Conservation (phyloP, 768 basidiomycete species). For the Suillus subluteus region DNA sequence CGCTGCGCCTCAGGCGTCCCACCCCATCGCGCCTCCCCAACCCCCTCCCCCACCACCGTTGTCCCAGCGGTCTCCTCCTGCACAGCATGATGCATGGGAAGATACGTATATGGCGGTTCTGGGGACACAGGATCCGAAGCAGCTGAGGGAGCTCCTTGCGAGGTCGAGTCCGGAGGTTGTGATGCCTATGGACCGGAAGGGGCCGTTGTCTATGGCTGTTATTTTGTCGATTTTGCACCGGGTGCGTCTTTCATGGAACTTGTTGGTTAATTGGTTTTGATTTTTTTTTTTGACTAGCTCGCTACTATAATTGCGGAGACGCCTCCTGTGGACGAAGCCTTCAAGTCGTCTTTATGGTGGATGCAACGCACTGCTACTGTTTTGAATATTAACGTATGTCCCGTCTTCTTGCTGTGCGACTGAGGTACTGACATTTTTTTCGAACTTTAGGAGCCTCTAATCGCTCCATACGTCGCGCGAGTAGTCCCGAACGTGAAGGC, state of each 20-base stretch:
- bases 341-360: slow-evolving; percentile 88
- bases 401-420: not conserved
- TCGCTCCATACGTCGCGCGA: slow-evolving; percentile 79
- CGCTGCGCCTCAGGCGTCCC: slow-evolving; percentile 82
- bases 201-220: slow-evolving; percentile 82
- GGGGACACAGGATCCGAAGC: slow-evolving; percentile 71
- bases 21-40: slow-evolving; percentile 72
- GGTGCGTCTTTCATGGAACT: slow-evolving; percentile 46
- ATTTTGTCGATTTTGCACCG: slow-evolving; percentile 82
- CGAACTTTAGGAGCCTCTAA: slow-evolving; percentile 66
- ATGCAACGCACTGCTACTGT: slow-evolving; percentile 73
- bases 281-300: slow-evolving; percentile 46
- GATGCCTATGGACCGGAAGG: slow-evolving; percentile 73
- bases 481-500: slow-evolving; percentile 81
- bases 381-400: slow-evolving; percentile 69
- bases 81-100: slow-evolving; percentile 79
- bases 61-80: slow-evolving; percentile 56
- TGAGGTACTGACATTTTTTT: not conserved
- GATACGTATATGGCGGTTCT: slow-evolving; percentile 79
- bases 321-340: slow-evolving; percentile 75
- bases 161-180: slow-evolving; percentile 79
- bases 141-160: slow-evolving; percentile 73
- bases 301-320: slow-evolving; percentile 76
- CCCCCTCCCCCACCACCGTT: slow-evolving; percentile 40
- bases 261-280: slow-evolving; percentile 11